Evolutionary conservation across 2,329 filamentous ascomycete genomes (phyloP), one percentile per base, ranked within the genome.

Genomic region (Colletotrichum aenigma): DNA sequence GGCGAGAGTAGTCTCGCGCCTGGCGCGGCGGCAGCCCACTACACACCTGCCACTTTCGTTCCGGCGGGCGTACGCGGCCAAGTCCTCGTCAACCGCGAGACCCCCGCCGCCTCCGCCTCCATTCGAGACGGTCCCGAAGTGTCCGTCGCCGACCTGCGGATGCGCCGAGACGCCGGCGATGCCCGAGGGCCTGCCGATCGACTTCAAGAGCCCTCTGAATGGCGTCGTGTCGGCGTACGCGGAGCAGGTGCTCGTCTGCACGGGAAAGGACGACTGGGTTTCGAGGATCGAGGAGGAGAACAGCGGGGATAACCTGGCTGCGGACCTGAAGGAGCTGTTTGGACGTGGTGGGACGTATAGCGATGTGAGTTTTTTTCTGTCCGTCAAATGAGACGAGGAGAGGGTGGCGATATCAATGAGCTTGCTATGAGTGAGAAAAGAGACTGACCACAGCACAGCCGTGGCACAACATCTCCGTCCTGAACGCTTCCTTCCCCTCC

Each of bases 251-350:
- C 85, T 98, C 12, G 89, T 98, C 16, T 96, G 94, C 77, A 98
- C 96, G 0, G 96, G 95, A 6, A 91, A 92, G 76, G 86, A 89
- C 34, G 94, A 98, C 85, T 98, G 96, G 96, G 88, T 89, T 32
- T 96, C 94, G 81, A 91, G 91, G 73, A 97, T 98, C 77, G 96
- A 98, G 82, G 93, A 98, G 61, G 95, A 97, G 75, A 91, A 93
- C 79, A 89, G 85, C 80, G 91, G 87, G 18, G 89, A 92, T 78
- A 93, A 93, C 78, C 83, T 96, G 21, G 92, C 93, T 7, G 92
- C 93, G 48, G 93, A 94, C 71, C 83, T 98, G 74, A 96, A 95
- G 82, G 89, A 91, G 79, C 82, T 95, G 43, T 85, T 95, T 77
- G 93, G 93, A 4, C 87, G 92, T 9, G 91, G 92, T 4, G 94